Percentiles rank a stretch among this genome's conserved stretches.
These are phyloP conservation scores for Botryotinia calthae DNA, from an alignment of 2,329 filamentous ascomycete species.

Conservation along the genomic window DNA sequence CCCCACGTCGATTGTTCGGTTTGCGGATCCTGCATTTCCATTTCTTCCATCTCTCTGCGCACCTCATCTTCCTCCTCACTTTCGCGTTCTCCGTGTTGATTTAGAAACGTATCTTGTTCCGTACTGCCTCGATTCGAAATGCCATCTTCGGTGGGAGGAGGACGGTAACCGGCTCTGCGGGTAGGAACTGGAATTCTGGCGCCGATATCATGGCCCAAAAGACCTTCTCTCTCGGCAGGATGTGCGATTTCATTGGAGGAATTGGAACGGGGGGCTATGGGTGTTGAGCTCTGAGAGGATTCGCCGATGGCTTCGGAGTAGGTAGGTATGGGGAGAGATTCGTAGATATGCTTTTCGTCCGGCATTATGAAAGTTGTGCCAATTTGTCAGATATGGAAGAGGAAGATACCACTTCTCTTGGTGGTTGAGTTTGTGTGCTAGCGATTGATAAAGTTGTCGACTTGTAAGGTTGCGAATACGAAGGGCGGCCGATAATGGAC, in stretches of 20 bases:
- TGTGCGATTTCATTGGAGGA: slow-evolving; percentile 57
- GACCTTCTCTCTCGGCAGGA: slow-evolving; percentile 73
- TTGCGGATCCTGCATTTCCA: slow-evolving; percentile 75
- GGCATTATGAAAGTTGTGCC: slow-evolving; percentile 35
- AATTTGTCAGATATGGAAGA: neutral
- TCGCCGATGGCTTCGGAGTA: slow-evolving; percentile 77
- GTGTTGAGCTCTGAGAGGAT: slow-evolving; percentile 59
- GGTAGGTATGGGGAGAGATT: slow-evolving; percentile 70
- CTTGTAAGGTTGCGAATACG: slow-evolving; percentile 1
- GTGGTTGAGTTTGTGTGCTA: slow-evolving; percentile 12
- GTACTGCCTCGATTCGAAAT: slow-evolving; percentile 41
- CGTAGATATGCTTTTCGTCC: slow-evolving; percentile 57
- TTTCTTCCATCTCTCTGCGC: slow-evolving; percentile 81
- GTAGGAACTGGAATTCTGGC: slow-evolving; percentile 42
- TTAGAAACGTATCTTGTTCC: slow-evolving; percentile 45
- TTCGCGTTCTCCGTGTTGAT: slow-evolving; percentile 49
- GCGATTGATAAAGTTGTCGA: neutral
- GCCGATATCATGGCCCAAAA: slow-evolving; percentile 57
- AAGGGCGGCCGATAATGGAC: slow-evolving; percentile 4
- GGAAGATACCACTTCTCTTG: slow-evolving; percentile 8
- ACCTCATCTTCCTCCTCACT: slow-evolving; percentile 58
- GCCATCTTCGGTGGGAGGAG: slow-evolving; percentile 79
- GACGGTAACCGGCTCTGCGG: slow-evolving; percentile 62
- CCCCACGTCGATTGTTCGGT: slow-evolving; percentile 40
- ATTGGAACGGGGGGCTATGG: slow-evolving; percentile 54